Evolutionary conservation across 768 basidiomycete genomes (phyloP), one percentile per base, ranked within the genome.

Genomic region (Tephrocybe sp.): DNA sequence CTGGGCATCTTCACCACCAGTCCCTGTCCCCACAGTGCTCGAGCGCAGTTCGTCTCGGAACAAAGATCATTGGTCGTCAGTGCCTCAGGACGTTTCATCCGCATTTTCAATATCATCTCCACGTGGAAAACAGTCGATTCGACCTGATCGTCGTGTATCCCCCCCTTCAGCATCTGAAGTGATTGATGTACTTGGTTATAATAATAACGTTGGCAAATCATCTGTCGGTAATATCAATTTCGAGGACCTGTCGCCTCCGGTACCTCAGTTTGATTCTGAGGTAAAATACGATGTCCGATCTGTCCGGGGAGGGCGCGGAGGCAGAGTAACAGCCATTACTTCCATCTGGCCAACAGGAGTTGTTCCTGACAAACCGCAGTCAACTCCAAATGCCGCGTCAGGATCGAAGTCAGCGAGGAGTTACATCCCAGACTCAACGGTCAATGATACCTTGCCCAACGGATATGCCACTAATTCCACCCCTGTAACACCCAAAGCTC

Each of bases 221-320:
- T 43, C 54, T 11, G 46, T 52, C 44, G 31, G 52, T 36, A 34
- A 48, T 36, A 22, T 53, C 30, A 51, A 51, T 7, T 7, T 26
- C 26, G 7, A 26, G 26, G 26, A 26, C 7, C 72, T 16, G 58
- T 58, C 0, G 69, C 72, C 49, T 66, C 72, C 2, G 7, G 26
- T 26, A 26, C 55, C 65, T 36, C 63, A 66, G 17, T 51, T 58
- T 3, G 78, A 82, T 53, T 71, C 78, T 0, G 84, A 82, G 45
- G 76, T 73, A 17, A 85, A 82, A 51, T 89, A 90, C 60, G 82
- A 91, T 60, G 66, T 89, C 20, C 81, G 84, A 11, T 90, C 87
- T 33, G 88, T 87, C 4, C 77, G 89, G 17, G 88, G 90, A 4
- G 89, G 90, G 2, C 71, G 77, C 38, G 89, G 90, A 2, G 90